Evolutionary conservation across 176 grass and related monocot genomes (phyloP).

Genomic region (Oryza australiensis): DNA sequence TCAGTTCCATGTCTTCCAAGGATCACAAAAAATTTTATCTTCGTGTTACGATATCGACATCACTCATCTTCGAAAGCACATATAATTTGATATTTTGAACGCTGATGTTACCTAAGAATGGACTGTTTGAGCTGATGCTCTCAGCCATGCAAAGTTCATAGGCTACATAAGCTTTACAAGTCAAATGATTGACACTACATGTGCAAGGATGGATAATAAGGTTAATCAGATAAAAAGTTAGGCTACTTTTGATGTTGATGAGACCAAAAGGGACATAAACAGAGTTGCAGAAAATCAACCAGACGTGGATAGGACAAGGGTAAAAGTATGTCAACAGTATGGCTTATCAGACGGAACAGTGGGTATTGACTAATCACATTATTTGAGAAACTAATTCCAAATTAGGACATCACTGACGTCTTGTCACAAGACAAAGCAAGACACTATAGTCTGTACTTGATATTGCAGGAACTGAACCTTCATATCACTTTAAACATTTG

Average conservation of each 20-base stretch:
- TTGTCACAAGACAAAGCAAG: not conserved
- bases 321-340: not conserved
- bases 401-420: not conserved
- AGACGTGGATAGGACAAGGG: not conserved
- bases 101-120: not conserved
- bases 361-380: not conserved
- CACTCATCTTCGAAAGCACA: not conserved
- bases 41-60: not conserved
- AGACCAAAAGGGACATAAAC: conserved; percentile 3
- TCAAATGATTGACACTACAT: not conserved
- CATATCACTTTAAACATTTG: not conserved
- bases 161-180: not conserved
- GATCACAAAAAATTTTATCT: not conserved
- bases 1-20: conserved; percentile 12
- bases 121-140: not conserved
- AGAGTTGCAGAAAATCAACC: not conserved
- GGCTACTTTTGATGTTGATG: not conserved
- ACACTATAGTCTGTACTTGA: not conserved
- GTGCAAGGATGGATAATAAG: not conserved
- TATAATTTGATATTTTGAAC: not conserved
- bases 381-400: not conserved
- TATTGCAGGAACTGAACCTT: not conserved
- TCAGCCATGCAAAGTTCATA: not conserved
- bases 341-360: conserved; percentile 7
- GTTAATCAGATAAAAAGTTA: not conserved